A percentile compares a stretch with the other conserved stretches of the same genome.
These are phyloP conservation scores for Metarhizium album DNA, from an alignment of 2,329 filamentous ascomycete species.

Conservation along the genomic window DNA sequence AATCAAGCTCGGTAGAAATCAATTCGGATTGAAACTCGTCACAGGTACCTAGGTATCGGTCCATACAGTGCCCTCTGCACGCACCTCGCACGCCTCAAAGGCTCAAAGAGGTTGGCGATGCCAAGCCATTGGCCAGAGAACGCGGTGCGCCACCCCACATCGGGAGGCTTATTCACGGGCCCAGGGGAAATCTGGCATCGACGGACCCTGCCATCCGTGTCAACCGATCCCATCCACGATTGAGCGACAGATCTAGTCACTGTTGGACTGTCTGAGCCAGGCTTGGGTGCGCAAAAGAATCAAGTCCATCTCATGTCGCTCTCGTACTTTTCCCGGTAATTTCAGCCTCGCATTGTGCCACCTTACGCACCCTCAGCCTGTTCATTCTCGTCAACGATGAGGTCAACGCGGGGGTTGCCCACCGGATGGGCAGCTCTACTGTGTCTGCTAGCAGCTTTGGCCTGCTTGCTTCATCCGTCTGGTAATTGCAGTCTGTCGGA, in stretches of 20 bases:
- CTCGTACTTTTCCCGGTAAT: background rate
- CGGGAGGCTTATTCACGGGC: background rate
- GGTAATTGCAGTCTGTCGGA: constrained; percentile 30
- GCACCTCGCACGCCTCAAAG: background rate
- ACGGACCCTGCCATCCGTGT: background rate
- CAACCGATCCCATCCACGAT: background rate
- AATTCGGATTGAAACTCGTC: no score
- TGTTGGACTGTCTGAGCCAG: constrained; percentile 4
- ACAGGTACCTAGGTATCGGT: no score
- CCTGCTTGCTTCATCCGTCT: constrained; percentile 51
- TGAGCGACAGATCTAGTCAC: background rate
- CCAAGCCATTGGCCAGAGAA: constrained; percentile 4
- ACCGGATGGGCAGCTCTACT: constrained; percentile 55
- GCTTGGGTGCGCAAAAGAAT: background rate
- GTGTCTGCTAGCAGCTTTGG: constrained; percentile 46
- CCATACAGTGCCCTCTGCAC: background rate
- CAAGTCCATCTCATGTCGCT: constrained; percentile 1
- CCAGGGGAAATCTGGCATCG: constrained; percentile 7
- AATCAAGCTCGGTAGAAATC: no score
- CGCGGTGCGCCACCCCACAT: background rate
- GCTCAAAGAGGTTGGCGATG: no score
- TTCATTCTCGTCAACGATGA: constrained; percentile 32
- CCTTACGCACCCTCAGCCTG: constrained; percentile 1
- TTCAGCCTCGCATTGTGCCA: background rate
- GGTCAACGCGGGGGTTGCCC: constrained; percentile 38